Percentiles rank a stretch among this genome's conserved stretches.
Conservation (phyloP, 768 basidiomycete species). For the Mycena kentingensis region DNA sequence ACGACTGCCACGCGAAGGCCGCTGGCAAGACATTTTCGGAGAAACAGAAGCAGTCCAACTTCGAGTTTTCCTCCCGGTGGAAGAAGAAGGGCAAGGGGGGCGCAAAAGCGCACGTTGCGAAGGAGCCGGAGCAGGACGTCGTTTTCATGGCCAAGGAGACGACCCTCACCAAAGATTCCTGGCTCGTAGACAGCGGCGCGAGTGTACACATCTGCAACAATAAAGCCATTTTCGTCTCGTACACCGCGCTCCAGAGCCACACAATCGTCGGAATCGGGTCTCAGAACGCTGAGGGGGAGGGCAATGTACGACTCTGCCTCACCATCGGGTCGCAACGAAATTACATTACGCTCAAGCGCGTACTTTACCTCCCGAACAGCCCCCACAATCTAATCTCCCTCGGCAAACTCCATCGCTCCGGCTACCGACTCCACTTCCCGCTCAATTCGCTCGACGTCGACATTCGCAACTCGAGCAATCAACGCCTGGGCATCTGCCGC, state of each 20-base stretch:
- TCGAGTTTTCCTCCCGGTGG: background rate
- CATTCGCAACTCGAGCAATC: background rate
- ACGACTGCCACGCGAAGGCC: constrained; percentile 3
- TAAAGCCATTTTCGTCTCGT: background rate
- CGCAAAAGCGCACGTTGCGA: background rate
- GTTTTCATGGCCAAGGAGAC: background rate
- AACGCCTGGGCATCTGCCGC: background rate
- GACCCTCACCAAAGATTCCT: background rate
- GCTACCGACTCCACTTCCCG: background rate
- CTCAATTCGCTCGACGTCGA: background rate
- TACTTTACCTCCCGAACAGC: background rate
- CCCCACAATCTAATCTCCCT: background rate
- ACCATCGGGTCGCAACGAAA: background rate
- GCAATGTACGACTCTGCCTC: background rate
- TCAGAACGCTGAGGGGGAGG: background rate
- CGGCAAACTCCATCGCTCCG: background rate
- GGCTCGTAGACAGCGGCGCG: background rate
- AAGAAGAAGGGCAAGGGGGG: background rate
- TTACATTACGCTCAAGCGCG: background rate
- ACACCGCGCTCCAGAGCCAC: background rate
- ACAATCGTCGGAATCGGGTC: background rate
- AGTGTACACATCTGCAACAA: background rate
- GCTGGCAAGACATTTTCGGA: constrained; percentile 9
- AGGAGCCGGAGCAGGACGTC: background rate
- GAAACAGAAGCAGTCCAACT: constrained; percentile 2